Percentiles rank a stretch among this genome's conserved stretches.
Conservation (phyloP, 148 eudicot species). For the Rhododendron vialii region DNA sequence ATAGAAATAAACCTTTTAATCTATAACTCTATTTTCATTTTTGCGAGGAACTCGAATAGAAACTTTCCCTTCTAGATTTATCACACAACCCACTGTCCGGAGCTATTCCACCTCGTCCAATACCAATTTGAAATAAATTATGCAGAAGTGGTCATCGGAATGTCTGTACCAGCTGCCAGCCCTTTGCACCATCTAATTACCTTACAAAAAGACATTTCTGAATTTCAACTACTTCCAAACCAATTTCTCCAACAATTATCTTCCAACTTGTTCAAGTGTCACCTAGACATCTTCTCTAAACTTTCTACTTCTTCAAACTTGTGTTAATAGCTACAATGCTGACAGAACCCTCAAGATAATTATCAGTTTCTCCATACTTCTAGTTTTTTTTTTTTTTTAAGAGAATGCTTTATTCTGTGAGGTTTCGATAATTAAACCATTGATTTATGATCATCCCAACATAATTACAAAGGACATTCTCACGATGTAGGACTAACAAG, state of each 20-base stretch:
- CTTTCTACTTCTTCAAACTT: background rate
- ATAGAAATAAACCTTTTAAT: background rate
- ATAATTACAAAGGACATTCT: background rate
- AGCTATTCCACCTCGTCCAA: background rate
- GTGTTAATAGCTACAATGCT: background rate
- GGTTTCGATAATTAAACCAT: background rate
- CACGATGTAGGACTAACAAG: background rate
- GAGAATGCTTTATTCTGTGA: background rate
- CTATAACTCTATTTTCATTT: background rate
- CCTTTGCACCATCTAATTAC: background rate
- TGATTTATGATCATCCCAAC: background rate
- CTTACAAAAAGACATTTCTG: background rate
- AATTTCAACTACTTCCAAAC: background rate
- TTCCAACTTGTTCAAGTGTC: background rate
- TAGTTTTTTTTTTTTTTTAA: background rate
- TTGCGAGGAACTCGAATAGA: background rate
- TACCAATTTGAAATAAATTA: background rate
- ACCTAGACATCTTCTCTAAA: background rate
- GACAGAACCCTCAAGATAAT: background rate
- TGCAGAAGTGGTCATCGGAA: background rate
- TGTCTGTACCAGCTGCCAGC: background rate
- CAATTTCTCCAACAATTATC: background rate
- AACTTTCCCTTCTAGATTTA: background rate
- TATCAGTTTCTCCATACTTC: background rate
- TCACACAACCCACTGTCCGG: background rate